Percentiles rank a stretch among this genome's conserved stretches.
Evolutionary conservation across 345 rosid species (phyloP).

Genomic region (Corchorus olitorius): DNA sequence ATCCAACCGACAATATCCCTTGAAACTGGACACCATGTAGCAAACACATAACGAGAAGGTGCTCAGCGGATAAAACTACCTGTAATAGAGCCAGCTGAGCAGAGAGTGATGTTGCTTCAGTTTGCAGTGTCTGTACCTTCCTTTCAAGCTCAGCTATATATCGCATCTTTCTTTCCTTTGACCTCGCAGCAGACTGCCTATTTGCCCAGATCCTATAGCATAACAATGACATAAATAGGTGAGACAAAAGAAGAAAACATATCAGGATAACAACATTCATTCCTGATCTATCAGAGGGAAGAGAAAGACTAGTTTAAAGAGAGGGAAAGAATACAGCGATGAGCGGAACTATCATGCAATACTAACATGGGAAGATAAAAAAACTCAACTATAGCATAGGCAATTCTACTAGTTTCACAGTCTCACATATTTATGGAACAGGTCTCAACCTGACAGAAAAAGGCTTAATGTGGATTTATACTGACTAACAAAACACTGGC

Average conservation of each 20-base stretch:
- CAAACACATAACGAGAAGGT: slow-evolving; percentile 1
- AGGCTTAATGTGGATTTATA: not conserved
- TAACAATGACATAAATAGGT: slow-evolving; percentile 11
- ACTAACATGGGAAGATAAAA: not conserved
- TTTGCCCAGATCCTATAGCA: slow-evolving; percentile 87
- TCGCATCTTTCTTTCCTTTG: slow-evolving; percentile 95
- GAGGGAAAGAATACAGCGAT: not conserved
- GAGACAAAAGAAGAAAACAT: not conserved
- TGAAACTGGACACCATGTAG: not conserved
- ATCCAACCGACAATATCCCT: not conserved
- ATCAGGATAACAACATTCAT: not conserved
- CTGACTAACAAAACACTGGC: not conserved
- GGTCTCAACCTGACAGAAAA: not conserved
- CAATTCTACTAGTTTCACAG: not conserved
- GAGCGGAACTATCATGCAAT: not conserved
- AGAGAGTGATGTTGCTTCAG: slow-evolving; percentile 88
- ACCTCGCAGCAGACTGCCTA: slow-evolving; percentile 96
- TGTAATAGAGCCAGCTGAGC: slow-evolving; percentile 87
- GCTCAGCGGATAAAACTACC: slow-evolving; percentile 45
- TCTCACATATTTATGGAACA: not conserved
- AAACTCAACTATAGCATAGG: not conserved
- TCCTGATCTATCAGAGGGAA: not conserved
- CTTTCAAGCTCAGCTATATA: slow-evolving; percentile 92
- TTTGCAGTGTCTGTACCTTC: slow-evolving; percentile 86
- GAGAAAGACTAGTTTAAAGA: not conserved